Evolutionary conservation across 2,329 filamentous ascomycete species (phyloP).

Genomic region (Trichoderma guizhouense): DNA sequence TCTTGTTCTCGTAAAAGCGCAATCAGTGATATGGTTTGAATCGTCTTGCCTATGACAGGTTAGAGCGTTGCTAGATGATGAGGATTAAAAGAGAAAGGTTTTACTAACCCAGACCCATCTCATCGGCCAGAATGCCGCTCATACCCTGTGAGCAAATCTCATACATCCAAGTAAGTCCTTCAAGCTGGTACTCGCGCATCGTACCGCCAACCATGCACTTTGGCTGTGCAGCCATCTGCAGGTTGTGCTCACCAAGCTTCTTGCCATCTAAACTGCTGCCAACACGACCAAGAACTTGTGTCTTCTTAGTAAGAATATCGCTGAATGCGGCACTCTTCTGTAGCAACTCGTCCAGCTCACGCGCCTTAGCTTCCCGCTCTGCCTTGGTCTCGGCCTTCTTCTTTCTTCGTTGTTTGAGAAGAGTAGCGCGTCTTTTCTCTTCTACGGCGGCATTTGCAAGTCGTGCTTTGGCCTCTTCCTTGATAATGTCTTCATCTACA

Average conservation of each 20-base stretch:
- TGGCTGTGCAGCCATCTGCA: slow-evolving; percentile 82
- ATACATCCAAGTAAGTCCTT: slow-evolving; percentile 94
- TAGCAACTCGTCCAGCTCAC: slow-evolving; percentile 57
- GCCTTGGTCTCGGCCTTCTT: slow-evolving; percentile 50
- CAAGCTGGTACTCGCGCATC: slow-evolving; percentile 92
- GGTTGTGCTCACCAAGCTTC: slow-evolving; percentile 58
- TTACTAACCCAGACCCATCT: slow-evolving; percentile 74
- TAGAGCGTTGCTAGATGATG: neutral
- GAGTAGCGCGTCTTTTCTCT: slow-evolving; percentile 40
- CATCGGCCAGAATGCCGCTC: slow-evolving; percentile 87
- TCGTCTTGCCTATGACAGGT: slow-evolving; percentile 66
- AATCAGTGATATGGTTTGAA: slow-evolving; percentile 85
- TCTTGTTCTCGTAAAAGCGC: slow-evolving; percentile 86
- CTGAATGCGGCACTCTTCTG: slow-evolving; percentile 59
- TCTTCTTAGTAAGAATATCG: slow-evolving; percentile 62
- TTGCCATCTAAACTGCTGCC: slow-evolving; percentile 60
- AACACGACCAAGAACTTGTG: slow-evolving; percentile 58
- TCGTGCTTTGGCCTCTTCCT: slow-evolving; percentile 37
- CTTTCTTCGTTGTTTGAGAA: slow-evolving; percentile 39
- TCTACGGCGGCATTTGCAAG: slow-evolving; percentile 47
- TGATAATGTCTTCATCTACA: slow-evolving; percentile 30
- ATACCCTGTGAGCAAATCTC: slow-evolving; percentile 77
- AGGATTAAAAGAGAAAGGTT: neutral
- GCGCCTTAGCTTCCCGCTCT: slow-evolving; percentile 56
- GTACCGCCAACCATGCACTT: slow-evolving; percentile 79